Percentiles rank a stretch among this genome's conserved stretches.
Conservation (phyloP, 148 eudicot genomes). For the Tetragonia tetragonoides region DNA sequence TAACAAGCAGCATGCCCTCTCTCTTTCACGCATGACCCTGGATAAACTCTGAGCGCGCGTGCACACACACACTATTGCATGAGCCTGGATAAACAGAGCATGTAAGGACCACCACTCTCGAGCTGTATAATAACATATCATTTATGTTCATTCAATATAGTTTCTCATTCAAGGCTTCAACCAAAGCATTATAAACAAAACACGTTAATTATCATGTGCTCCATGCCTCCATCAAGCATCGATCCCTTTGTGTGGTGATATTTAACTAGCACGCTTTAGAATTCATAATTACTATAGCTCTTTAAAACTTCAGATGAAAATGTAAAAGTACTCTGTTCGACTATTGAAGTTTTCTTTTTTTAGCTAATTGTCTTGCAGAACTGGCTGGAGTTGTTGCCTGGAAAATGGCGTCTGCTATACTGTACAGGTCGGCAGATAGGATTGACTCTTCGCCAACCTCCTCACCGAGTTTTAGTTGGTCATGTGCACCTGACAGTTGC, state of each 20-base stretch:
- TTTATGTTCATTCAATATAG: no score
- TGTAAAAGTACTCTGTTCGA: neutral
- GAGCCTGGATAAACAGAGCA: neutral
- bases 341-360: neutral
- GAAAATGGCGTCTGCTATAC: slow-evolving; percentile 89
- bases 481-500: slow-evolving; percentile 52
- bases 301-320: neutral
- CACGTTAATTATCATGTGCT: neutral
- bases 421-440: slow-evolving; percentile 87
- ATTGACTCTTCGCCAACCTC: slow-evolving; percentile 77
- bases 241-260: neutral
- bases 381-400: slow-evolving; percentile 73
- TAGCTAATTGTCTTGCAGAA: slow-evolving; percentile 44
- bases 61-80: no score
- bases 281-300: no score
- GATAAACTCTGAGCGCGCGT: neutral
- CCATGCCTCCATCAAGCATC: neutral
- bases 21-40: no score
- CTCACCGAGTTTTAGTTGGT: slow-evolving; percentile 62
- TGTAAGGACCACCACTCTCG: neutral
- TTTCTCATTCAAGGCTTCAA: no score
- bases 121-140: no score
- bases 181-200: neutral
- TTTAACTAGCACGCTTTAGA: neutral
- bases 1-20: neutral